Base-by-base conservation (phyloP, 2,329 filamentous ascomycete species). In the Domatiomyces globalis region DNA sequence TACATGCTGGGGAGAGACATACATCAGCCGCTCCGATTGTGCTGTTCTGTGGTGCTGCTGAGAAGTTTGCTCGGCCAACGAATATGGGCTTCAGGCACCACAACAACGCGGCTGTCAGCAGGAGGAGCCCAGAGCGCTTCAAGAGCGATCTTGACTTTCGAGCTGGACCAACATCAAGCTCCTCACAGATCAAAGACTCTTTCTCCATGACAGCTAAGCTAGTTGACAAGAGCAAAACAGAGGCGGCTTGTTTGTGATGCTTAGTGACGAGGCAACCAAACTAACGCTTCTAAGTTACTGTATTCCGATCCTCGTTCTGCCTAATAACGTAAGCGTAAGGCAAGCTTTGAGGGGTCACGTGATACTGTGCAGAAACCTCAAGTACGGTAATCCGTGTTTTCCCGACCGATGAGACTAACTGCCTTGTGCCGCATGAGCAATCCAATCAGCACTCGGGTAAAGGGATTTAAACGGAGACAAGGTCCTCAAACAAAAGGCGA, bases 1-100 rank as follows among this genome's bases (percentile, higher is more conserved):
- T 70, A 62, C 80, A 84, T 54, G 76, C 75, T 43, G 79, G 74
- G 8, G 79, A 77, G 46, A 74, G 62, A 62, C 80, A 83, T 20
- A 76, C 48, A n/a, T 50, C 52, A 9, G 46, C 43, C 12, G 12
- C 18, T 2, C 22, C 43, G 12, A 15, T 15, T 39, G 33, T 9
- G 29, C 4, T 39, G 33, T 39, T 39, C 33, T 12, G 33, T 39
- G 33, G 10, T 39, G 33, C 10, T 39, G 33, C 33, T 39, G 33
- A 25, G 22, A 25, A 25, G 22, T 4, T 25, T 25, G 22, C 22
- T 25, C 22, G 22, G 22, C 22, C 22, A 25, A 6, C 33, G 2
- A 39, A 39, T 2, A 39, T 39, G 33, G 15, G 33, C 33, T 39
- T 39, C 12, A 39, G 33, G 33, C 33, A 15, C 33, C 10, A 39